These are phyloP conservation scores for Kodamaea leandrae DNA, from an alignment of 805 yeast species.

Conservation along the genomic window DNA sequence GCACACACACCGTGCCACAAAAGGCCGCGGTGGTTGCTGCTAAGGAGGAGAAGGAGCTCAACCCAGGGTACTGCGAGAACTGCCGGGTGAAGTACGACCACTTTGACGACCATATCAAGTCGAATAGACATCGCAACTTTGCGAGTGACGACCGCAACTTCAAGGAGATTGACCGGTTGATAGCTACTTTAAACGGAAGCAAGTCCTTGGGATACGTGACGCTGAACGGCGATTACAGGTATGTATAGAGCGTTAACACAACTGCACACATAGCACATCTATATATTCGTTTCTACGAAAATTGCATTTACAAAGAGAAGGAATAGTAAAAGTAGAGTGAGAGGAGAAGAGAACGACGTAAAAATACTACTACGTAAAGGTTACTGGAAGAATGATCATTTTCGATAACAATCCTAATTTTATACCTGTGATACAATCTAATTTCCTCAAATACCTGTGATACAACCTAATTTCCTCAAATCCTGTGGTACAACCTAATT, in stretches of 20 bases:
- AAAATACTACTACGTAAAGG: too few relatives aligned
- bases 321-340: slow-evolving; percentile 1
- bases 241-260: slow-evolving; percentile 10
- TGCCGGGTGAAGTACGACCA: slow-evolving; percentile 81
- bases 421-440: too few relatives aligned
- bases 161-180: slow-evolving; percentile 70
- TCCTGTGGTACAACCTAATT: too few relatives aligned
- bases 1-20: slow-evolving; percentile 9
- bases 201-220: slow-evolving; percentile 41
- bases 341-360: not conserved
- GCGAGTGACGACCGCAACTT: slow-evolving; percentile 73
- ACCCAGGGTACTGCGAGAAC: slow-evolving; percentile 90
- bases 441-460: too few relatives aligned
- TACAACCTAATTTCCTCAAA: too few relatives aligned
- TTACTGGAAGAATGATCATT: too few relatives aligned
- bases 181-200: slow-evolving; percentile 47
- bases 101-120: slow-evolving; percentile 69
- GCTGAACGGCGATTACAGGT: slow-evolving; percentile 40
- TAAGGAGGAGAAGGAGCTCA: slow-evolving; percentile 29
- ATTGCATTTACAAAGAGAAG: slow-evolving; percentile 6
- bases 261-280: not conserved
- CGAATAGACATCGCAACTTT: slow-evolving; percentile 72
- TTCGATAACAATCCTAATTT: too few relatives aligned
- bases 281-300: slow-evolving; percentile 3
- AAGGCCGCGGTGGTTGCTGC: slow-evolving; percentile 16